Base-by-base conservation (phyloP, 345 rosid genomes). In the Gossypium bickii region DNA sequence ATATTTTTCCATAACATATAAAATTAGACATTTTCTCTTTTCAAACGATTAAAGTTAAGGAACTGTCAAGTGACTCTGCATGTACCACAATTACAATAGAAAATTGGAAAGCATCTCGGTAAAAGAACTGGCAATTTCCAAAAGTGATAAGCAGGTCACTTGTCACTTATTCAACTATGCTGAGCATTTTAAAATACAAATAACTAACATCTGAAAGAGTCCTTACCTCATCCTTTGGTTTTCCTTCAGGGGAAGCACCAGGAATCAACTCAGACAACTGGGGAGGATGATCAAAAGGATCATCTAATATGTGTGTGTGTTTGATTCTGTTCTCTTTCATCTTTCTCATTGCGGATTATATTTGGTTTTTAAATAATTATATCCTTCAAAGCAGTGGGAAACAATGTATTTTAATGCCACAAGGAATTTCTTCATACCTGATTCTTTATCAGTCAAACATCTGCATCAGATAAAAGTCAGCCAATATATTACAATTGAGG, bases 191-290 rank as follows among this genome's bases (percentile, higher is more conserved):
- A 70, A 59, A 16, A 57, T 34, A 64, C 43, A 48, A 57, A 12
- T 10, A 45, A 58, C 45, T 51, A 71, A 64, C 60, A 73, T 43
- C 25, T 74, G 22, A 64, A 79, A 64, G 15, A 62, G 53, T 70
- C 49, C 58, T 64, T 74, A 86, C 97, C 92, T 95, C 99, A 74
- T 95, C 97, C 84, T 86, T 93, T 0, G 99, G 97, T 72, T 89
- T 95, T 75, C 98, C 98, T 80, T 90, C 96, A 0, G 99, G 98
- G 17, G 99, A 95, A 77, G 97, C 84, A 69, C 82, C 92, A 51
- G 97, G 96, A 78, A 95, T 90, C 86, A 91, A 78, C 56, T 83
- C 96, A 70, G 88, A 77, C 52, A 95, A 80, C 76, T 87, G 93
- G 49, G 88, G 27, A 79, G 94, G 97, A 82, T 95, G 98, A 38